Evolutionary conservation across 352 stramenopile species (phyloP).

Genomic region (Phytophthora aleatoria): DNA sequence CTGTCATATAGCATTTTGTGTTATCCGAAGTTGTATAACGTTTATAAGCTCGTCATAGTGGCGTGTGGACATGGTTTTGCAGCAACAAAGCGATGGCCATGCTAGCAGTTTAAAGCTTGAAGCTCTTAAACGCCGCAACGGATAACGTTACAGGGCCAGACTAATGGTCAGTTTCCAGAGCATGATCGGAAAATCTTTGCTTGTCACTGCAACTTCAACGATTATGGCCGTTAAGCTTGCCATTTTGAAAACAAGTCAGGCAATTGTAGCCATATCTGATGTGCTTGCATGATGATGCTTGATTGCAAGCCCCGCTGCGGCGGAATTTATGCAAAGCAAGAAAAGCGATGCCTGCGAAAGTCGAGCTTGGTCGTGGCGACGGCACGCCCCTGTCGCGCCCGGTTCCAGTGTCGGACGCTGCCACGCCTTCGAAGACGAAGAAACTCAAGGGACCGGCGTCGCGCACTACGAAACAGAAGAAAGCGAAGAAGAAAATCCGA

Average conservation of each 20-base stretch:
- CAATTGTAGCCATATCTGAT: constrained; percentile 8
- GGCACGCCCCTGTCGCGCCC: constrained; percentile 2
- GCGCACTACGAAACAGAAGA: constrained; percentile 5
- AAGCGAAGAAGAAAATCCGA: constrained; percentile 23
- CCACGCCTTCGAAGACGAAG: constrained; percentile 10
- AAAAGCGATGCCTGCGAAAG: neutral
- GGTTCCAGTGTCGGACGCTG: neutral
- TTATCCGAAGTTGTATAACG: neutral
- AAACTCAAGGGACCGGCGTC: neutral
- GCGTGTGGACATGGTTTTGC: too few relatives aligned
- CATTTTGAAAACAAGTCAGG: constrained; percentile 17
- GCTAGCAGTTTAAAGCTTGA: too few relatives aligned
- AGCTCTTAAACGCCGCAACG: too few relatives aligned
- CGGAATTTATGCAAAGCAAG: neutral
- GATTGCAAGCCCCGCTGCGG: neutral
- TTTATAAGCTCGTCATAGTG: neutral
- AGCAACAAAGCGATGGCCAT: too few relatives aligned
- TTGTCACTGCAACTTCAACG: constrained; percentile 29
- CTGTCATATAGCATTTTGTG: neutral
- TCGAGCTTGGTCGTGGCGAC: neutral
- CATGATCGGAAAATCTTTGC: neutral
- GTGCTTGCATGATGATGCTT: constrained; percentile 20
- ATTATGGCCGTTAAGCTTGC: constrained; percentile 8
- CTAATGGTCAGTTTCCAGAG: too few relatives aligned
- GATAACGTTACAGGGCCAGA: too few relatives aligned